A percentile compares a stretch with the other conserved stretches of the same genome.
phyloP scores from a whole-genome alignment of 1,284 basidiomycete genomes.

The Melampsora occidentalis region DNA sequence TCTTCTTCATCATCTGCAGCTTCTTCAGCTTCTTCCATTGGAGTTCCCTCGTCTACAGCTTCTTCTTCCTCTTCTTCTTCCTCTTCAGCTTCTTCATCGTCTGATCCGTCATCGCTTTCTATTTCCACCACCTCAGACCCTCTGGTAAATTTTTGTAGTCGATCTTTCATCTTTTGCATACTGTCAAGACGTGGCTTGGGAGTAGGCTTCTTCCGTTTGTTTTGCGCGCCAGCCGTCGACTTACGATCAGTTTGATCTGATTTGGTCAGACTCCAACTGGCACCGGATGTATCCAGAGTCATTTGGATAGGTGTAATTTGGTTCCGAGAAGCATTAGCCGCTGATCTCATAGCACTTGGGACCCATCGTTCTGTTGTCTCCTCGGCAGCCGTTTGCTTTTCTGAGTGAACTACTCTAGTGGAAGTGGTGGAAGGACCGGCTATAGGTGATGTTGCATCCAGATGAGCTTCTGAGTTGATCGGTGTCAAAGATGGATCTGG shows the following conservation, averaged over 20 bases:
- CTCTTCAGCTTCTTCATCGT: background rate
- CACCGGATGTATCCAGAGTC: constrained; percentile 38
- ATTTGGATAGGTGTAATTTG: constrained; percentile 24
- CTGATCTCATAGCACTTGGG: constrained; percentile 29
- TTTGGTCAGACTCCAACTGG: constrained; percentile 38
- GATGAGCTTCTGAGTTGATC: no score
- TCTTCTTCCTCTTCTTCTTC: constrained; percentile 25
- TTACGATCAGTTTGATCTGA: background rate
- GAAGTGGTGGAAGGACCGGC: constrained; percentile 1
- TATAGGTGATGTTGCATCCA: no score
- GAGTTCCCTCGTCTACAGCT: background rate
- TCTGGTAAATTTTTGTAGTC: constrained; percentile 1
- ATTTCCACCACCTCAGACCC: background rate
- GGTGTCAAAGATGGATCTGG: no score
- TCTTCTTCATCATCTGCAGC: background rate
- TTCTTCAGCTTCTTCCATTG: background rate
- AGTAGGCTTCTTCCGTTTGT: background rate
- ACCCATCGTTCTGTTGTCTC: constrained; percentile 25
- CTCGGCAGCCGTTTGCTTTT: background rate
- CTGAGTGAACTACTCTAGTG: constrained; percentile 11
- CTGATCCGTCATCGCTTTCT: constrained; percentile 21
- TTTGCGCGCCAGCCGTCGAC: background rate
- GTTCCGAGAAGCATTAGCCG: background rate
- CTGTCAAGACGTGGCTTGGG: background rate
- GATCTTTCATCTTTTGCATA: constrained; percentile 10